Conservation (phyloP, 768 basidiomycete genomes). For the Termitomyces sp. region DNA sequence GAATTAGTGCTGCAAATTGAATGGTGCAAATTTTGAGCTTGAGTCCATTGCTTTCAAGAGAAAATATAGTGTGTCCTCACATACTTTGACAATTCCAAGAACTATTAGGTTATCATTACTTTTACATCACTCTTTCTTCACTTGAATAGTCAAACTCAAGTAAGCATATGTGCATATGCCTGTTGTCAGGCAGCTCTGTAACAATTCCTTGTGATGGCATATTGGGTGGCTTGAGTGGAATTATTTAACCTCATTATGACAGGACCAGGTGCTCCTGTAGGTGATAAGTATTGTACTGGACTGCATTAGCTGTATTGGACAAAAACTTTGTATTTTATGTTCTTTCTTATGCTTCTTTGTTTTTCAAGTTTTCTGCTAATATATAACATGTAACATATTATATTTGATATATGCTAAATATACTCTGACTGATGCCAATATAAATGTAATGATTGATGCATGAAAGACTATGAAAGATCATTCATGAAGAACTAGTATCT, state of each 20-base stretch:
- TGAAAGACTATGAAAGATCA: no score
- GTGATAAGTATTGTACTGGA: not conserved
- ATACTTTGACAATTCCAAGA: not conserved
- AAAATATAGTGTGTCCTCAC: not conserved
- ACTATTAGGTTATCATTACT: no score
- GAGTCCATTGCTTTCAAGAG: not conserved
- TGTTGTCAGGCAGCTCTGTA: not conserved
- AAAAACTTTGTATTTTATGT: no score
- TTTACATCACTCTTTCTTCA: not conserved
- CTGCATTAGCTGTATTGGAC: not conserved
- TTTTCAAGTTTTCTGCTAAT: no score
- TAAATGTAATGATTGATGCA: no score
- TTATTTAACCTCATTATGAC: not conserved
- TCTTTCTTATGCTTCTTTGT: no score
- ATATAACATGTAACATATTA: no score
- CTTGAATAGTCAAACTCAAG: not conserved
- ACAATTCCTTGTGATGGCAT: not conserved
- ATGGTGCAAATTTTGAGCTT: not conserved
- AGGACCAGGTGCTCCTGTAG: not conserved
- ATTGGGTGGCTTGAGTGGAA: not conserved
- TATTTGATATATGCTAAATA: no score
- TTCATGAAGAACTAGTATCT: no score
- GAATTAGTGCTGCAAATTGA: not conserved
- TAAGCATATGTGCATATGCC: not conserved
- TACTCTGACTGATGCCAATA: no score